A percentile compares a stretch with the other conserved stretches of the same genome.
These are phyloP conservation scores for Annulohypoxylon nitens DNA, from an alignment of 495 filamentous ascomycete species.

Conservation along the genomic window DNA sequence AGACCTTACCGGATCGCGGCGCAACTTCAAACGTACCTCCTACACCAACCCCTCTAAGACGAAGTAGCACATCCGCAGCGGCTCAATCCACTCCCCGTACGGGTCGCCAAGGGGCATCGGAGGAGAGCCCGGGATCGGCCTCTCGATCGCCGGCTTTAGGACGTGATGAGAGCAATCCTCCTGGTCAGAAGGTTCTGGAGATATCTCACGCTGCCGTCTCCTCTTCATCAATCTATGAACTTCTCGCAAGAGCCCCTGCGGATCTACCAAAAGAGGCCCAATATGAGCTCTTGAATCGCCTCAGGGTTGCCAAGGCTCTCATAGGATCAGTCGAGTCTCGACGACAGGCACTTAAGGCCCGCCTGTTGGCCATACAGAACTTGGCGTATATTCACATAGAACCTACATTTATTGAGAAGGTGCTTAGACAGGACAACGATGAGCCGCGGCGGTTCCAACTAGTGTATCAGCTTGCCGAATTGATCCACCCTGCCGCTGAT, in stretches of 20 bases:
- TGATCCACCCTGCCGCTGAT: conserved; percentile 81
- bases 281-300: conserved; percentile 87
- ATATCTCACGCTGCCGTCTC: conserved; percentile 75
- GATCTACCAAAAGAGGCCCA: conserved; percentile 78
- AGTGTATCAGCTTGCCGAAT: conserved; percentile 89
- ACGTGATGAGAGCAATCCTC: conserved; percentile 67
- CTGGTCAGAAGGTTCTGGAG: conserved; percentile 73
- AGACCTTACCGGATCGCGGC: conserved; percentile 43
- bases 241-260: conserved; percentile 72
- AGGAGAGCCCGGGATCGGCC: conserved; percentile 56
- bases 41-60: conserved; percentile 63
- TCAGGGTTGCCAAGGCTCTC: conserved; percentile 85
- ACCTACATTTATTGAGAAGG: conserved; percentile 80
- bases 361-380: conserved; percentile 90
- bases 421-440: conserved; percentile 88
- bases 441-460: conserved; percentile 91
- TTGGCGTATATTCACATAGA: conserved; percentile 90
- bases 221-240: conserved; percentile 71
- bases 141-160: conserved; percentile 47
- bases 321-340: conserved; percentile 72
- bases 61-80: conserved; percentile 57
- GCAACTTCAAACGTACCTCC: conserved; percentile 48
- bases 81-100: conserved; percentile 55
- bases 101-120: conserved; percentile 47
- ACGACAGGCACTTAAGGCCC: conserved; percentile 81